Evolutionary conservation across 441 rosid species (phyloP), one percentile per base, ranked within the genome.

Genomic region (Pelargonium myrrhifolium): DNA sequence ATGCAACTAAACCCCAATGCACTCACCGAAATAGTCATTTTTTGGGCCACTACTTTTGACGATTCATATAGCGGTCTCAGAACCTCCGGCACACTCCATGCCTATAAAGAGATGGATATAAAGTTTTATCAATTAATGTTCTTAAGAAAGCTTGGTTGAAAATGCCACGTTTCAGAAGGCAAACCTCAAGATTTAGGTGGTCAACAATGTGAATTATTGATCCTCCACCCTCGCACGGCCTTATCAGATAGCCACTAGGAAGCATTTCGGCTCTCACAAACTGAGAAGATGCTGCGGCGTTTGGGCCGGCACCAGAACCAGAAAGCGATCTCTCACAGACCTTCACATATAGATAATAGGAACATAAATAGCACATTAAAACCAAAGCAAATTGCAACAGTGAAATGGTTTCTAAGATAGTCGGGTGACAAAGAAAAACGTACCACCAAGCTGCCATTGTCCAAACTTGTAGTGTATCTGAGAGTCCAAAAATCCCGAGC

Each of bases 361-460:
- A 9, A 64, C 56, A 31, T 20, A 47, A 63, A 64, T 3, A 65
- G 17, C 21, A 77, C 15, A 15, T 47, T 47, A 47, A 47, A 47
- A 4, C 31, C 31, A 28, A 28, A 28, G 31, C 31, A 4, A 28
- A 28, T 2, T 28, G 3, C 49, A 9, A 43, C 11, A 6, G 49
- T 28, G 49, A 43, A 43, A 43, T 43, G 49, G 14, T 14, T 11
- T 10, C n/a, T n/a, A n/a, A n/a, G n/a, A n/a, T n/a, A n/a, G 47
- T 21, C 15, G 20, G 45, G 61, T 9, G 4, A 47, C 12, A 55
- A 47, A 20, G 14, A 39, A 12, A 40, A 55, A 55, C 83, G 71
- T 90, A 94, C 99, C 97, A 92, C 99, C 59, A 95, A 85, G 85
- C 98, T 92, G 80, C 97, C 99, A 66, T 95, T 92, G 73, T 92